Percentiles rank a stretch among this genome's conserved stretches.
Conservation (phyloP, 2,329 filamentous ascomycete genomes). For the Fusarium papillatum region DNA sequence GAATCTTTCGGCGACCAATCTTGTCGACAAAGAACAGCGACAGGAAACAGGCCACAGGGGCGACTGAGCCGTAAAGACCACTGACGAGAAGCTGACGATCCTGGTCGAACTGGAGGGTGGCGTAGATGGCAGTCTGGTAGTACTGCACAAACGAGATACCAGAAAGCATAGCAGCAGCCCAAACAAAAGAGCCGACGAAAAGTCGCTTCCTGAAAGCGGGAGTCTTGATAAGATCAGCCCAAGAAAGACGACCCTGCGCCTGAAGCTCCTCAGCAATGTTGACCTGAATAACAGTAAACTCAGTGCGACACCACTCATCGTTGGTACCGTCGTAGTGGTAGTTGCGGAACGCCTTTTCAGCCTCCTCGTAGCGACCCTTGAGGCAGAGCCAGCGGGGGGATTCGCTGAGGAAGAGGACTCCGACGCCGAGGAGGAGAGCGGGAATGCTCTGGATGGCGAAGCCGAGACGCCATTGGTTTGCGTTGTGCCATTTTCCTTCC, state of each 20-base stretch:
- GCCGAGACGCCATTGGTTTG: constrained; percentile 55
- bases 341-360: constrained; percentile 48
- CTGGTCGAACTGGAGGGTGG: constrained; percentile 53
- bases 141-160: constrained; percentile 59
- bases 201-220: constrained; percentile 52
- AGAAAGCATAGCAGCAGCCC: constrained; percentile 57
- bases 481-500: constrained; percentile 53
- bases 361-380: constrained; percentile 53
- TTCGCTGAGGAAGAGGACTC: constrained; percentile 52
- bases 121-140: constrained; percentile 57
- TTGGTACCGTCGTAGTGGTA: constrained; percentile 53
- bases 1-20: constrained; percentile 52
- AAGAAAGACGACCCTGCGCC: constrained; percentile 44
- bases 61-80: constrained; percentile 55
- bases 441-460: constrained; percentile 53
- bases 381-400: constrained; percentile 53
- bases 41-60: constrained; percentile 51
- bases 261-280: constrained; percentile 52
- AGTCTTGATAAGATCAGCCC: constrained; percentile 49
- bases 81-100: constrained; percentile 55
- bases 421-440: constrained; percentile 49
- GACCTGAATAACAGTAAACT: constrained; percentile 50
- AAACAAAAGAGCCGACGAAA: constrained; percentile 56
- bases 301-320: constrained; percentile 51
- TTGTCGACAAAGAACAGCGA: constrained; percentile 56